phyloP scores from a whole-genome alignment of 768 basidiomycete species.

The Mrakia blollopis region DNA sequence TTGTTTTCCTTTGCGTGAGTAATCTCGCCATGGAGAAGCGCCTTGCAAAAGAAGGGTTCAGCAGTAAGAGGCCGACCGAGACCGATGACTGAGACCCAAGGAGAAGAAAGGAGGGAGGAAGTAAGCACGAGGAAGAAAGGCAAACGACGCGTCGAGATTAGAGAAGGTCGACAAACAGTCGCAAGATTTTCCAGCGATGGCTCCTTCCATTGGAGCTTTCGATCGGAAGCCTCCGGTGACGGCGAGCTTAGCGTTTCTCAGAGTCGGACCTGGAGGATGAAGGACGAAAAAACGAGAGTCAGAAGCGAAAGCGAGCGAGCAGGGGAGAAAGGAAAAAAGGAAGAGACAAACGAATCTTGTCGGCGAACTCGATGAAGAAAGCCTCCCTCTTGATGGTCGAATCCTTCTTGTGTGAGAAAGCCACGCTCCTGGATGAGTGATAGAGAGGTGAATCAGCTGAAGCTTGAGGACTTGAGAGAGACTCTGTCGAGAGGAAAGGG shows the following conservation, averaged over 20 bases:
- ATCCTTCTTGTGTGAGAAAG: constrained; percentile 40
- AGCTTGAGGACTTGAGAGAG: too few species aligned
- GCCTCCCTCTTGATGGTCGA: constrained; percentile 39
- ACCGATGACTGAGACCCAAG: constrained; percentile 35
- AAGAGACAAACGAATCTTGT: neutral
- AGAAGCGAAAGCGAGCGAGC: constrained; percentile 16
- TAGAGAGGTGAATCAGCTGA: too few species aligned
- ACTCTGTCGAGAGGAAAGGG: too few species aligned
- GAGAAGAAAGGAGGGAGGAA: neutral
- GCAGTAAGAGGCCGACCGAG: constrained; percentile 41
- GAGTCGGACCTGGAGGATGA: constrained; percentile 25
- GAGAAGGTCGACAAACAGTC: constrained; percentile 11
- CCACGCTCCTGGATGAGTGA: neutral
- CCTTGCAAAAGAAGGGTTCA: constrained; percentile 40
- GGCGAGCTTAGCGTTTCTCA: constrained; percentile 37
- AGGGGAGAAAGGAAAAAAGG: neutral
- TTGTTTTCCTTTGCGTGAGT: constrained; percentile 37
- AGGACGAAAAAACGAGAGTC: neutral
- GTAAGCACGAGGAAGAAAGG: neutral
- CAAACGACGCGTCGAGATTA: too few species aligned
- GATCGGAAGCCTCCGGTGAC: constrained; percentile 45
- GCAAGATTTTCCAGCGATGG: constrained; percentile 31
- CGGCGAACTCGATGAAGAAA: constrained; percentile 35
- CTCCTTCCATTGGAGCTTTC: constrained; percentile 38
- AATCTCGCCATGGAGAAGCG: constrained; percentile 38